A percentile compares a stretch with the other conserved stretches of the same genome.
These are phyloP conservation scores for Arthroderma sp. DNA, from an alignment of 2,329 filamentous ascomycete genomes.

Conservation along the genomic window DNA sequence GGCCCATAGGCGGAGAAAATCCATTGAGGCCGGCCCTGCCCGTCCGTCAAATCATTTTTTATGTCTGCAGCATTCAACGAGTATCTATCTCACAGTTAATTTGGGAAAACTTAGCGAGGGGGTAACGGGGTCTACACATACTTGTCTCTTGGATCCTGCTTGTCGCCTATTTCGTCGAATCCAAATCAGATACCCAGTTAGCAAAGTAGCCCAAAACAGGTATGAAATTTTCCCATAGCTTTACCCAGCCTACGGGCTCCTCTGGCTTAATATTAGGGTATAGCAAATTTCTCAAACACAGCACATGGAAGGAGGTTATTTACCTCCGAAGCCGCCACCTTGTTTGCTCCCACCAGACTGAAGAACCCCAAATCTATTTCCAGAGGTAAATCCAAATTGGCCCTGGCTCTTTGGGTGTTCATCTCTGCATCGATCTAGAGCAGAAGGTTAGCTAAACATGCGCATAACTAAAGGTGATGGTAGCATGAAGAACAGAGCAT, in stretches of 20 bases:
- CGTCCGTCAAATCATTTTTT: conserved; percentile 49
- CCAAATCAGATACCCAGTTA: not conserved
- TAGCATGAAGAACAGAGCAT: conserved; percentile 9
- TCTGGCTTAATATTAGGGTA: not conserved
- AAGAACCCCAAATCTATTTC: conserved; percentile 50
- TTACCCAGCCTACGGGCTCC: not conserved
- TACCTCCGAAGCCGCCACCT: conserved; percentile 18
- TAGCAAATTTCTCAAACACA: not conserved
- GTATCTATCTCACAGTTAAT: conserved; percentile 29
- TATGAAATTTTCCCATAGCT: not conserved
- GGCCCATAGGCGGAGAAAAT: conserved; percentile 79
- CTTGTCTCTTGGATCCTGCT: conserved; percentile 1
- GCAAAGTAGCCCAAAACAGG: not conserved
- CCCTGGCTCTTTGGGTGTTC: conserved; percentile 27
- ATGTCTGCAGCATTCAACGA: conserved; percentile 49
- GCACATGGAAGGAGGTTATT: not conserved
- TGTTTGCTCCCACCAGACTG: conserved; percentile 18
- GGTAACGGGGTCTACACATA: not conserved
- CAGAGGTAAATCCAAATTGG: conserved; percentile 25
- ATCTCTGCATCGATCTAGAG: conserved; percentile 45
- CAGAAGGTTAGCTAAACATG: not conserved
- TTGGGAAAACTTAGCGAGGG: not conserved
- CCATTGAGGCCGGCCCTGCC: conserved; percentile 63
- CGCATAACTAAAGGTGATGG: not conserved
- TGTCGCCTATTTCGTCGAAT: not conserved